These are phyloP conservation scores for Globisporangium lucens DNA, from an alignment of 352 stramenopile species.

Conservation along the genomic window DNA sequence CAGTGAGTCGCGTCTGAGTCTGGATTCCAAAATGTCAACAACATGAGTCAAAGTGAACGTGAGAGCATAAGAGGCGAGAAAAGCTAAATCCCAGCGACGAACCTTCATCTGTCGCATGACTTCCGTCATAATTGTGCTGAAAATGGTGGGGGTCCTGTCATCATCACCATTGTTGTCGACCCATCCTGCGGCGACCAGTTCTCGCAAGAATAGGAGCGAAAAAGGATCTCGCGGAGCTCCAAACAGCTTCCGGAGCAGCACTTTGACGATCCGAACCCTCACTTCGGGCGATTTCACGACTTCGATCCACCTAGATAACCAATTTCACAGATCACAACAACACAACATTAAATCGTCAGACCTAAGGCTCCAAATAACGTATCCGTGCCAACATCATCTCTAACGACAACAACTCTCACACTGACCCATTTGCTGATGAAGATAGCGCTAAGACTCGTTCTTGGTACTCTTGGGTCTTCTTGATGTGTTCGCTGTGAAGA, in stretches of 20 bases:
- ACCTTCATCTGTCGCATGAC: slow-evolving; percentile 40
- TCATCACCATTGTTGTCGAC: slow-evolving; percentile 3
- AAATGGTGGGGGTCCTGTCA: slow-evolving; percentile 1
- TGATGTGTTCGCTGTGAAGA: not conserved
- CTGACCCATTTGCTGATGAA: slow-evolving; percentile 36
- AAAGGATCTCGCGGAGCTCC: slow-evolving; percentile 37
- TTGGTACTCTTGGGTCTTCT: slow-evolving; percentile 18
- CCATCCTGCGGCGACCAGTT: slow-evolving; percentile 38
- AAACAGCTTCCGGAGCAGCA: slow-evolving; percentile 43
- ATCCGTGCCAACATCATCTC: not conserved
- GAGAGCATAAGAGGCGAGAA: not conserved
- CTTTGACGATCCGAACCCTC: slow-evolving; percentile 21
- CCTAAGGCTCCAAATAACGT: not conserved
- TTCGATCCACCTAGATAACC: slow-evolving; percentile 30
- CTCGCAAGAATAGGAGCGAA: slow-evolving; percentile 41
- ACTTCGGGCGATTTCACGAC: slow-evolving; percentile 9
- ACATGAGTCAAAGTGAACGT: not conserved
- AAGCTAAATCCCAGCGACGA: not conserved
- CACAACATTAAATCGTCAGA: not conserved
- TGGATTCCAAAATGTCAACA: slow-evolving; percentile 15
- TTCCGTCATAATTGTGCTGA: slow-evolving; percentile 19
- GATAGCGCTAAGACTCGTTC: slow-evolving; percentile 30
- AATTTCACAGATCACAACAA: not conserved
- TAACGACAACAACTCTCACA: not conserved
- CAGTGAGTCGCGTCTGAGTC: slow-evolving; percentile 38